A percentile compares a stretch with the other conserved stretches of the same genome.
These are phyloP conservation scores for Euphorbia schlechtendalii DNA, from an alignment of 441 rosid species.

Conservation along the genomic window DNA sequence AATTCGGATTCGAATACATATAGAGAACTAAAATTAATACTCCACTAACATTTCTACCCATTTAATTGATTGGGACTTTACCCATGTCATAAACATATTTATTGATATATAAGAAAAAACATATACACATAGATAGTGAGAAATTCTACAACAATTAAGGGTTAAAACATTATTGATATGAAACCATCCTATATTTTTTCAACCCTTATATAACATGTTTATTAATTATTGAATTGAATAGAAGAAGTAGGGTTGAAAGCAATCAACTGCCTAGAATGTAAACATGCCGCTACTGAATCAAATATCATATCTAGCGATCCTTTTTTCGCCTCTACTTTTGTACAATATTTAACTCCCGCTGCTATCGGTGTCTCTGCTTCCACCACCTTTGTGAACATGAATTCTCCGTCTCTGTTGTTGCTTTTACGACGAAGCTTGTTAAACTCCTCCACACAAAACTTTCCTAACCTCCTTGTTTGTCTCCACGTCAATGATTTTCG, in stretches of 20 bases:
- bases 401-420: not conserved
- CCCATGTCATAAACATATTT: too few relatives aligned
- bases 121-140: too few relatives aligned
- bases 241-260: not conserved
- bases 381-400: not conserved
- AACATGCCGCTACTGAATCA: not conserved
- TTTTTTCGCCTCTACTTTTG: not conserved
- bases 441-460: not conserved
- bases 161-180: too few relatives aligned
- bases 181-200: too few relatives aligned
- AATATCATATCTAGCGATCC: not conserved
- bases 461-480: not conserved
- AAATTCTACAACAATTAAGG: too few relatives aligned
- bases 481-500: not conserved
- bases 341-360: not conserved
- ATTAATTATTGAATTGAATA: not conserved
- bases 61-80: too few relatives aligned
- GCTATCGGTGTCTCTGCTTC: not conserved
- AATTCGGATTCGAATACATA: too few relatives aligned
- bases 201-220: too few relatives aligned
- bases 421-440: not conserved
- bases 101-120: too few relatives aligned
- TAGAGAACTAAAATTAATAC: too few relatives aligned
- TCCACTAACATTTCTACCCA: too few relatives aligned
- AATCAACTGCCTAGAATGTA: not conserved